Evolutionary conservation across 176 grass and related monocot species (phyloP).

Genomic region (Thinopyrum elongatum): DNA sequence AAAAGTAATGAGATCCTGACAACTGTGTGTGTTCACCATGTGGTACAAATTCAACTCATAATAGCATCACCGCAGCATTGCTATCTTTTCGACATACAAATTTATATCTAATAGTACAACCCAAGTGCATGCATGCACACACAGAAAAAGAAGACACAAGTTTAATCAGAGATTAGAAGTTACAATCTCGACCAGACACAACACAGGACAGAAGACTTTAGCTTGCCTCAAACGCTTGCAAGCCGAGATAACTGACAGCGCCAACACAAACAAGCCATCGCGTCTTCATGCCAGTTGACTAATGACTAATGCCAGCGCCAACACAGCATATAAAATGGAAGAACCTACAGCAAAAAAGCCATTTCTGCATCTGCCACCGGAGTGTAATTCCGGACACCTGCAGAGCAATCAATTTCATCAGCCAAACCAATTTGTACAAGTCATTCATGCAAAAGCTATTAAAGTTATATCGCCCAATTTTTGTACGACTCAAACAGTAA

Average conservation of each 20-base stretch:
- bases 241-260: too few species aligned
- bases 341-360: neutral
- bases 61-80: too few species aligned
- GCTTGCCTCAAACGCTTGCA: too few species aligned
- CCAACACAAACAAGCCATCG: too few species aligned
- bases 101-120: too few species aligned
- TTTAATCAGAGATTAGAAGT: neutral
- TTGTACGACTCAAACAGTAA: neutral
- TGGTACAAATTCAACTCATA: too few species aligned
- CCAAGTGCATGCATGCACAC: too few species aligned
- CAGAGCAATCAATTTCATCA: neutral
- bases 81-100: too few species aligned
- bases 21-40: too few species aligned
- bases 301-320: too few species aligned
- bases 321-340: neutral
- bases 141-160: neutral
- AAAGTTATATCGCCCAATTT: neutral
- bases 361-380: neutral
- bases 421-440: neutral
- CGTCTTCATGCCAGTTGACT: too few species aligned
- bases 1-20: too few species aligned
- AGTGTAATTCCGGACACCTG: neutral
- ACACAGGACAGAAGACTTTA: neutral
- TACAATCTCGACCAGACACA: neutral
- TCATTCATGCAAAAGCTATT: neutral